Percentiles rank a stretch among this genome's conserved stretches.
phyloP scores from a whole-genome alignment of 2,329 filamentous ascomycete species.

The Teratosphaeria viscida region DNA sequence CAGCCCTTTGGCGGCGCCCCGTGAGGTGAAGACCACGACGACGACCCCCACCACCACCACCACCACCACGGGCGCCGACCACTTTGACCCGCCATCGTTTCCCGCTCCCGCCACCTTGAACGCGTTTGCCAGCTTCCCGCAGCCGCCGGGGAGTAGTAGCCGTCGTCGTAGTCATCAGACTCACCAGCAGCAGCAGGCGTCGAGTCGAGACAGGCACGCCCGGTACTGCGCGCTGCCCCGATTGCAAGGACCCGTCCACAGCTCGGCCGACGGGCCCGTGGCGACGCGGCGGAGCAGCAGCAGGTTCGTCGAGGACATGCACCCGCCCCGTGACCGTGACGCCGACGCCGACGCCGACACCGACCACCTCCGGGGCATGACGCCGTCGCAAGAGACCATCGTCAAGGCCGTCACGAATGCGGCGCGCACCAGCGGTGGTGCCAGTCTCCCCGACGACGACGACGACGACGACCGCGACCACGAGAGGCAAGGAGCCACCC shows the following conservation, averaged over 20 bases:
- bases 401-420: background rate
- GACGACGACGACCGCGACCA: too few species aligned
- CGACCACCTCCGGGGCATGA: background rate
- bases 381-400: background rate
- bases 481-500: background rate
- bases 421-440: background rate
- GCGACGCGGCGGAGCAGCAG: background rate
- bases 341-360: background rate
- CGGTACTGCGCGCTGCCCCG: background rate
- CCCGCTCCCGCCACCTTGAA: too few species aligned
- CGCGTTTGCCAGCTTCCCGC: too few species aligned
- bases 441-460: background rate
- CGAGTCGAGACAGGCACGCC: background rate
- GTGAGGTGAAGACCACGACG: too few species aligned
- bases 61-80: too few species aligned
- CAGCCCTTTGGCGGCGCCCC: too few species aligned
- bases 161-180: background rate
- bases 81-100: too few species aligned
- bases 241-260: slow-evolving; percentile 1
- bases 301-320: slow-evolving; percentile 1
- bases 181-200: background rate
- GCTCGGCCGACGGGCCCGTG: background rate
- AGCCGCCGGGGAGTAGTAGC: background rate
- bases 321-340: background rate
- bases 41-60: too few species aligned